These are phyloP conservation scores for Saccharomycopsis sp. DNA, from an alignment of 805 yeast species.

Conservation along the genomic window DNA sequence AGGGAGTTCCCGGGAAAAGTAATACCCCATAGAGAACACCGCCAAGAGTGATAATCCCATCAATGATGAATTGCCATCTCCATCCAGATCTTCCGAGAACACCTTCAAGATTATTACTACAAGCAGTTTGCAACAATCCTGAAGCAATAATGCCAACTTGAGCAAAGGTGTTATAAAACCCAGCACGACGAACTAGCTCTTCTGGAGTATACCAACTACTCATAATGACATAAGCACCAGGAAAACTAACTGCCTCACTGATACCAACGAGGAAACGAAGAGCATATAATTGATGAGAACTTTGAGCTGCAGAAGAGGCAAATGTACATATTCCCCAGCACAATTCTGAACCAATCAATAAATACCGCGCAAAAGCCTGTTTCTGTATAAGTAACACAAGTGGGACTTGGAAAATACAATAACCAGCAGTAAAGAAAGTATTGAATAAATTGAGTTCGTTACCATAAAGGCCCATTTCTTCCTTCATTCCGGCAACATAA, in stretches of 20 bases:
- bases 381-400: slow-evolving; percentile 27
- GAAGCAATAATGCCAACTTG: slow-evolving; percentile 27
- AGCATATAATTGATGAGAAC: slow-evolving; percentile 35
- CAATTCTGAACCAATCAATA: slow-evolving; percentile 15
- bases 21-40: slow-evolving; percentile 32
- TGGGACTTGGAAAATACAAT: slow-evolving; percentile 28
- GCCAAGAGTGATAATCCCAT: slow-evolving; percentile 37
- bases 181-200: slow-evolving; percentile 40
- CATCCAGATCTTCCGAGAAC: slow-evolving; percentile 35
- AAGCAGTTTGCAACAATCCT: slow-evolving; percentile 23
- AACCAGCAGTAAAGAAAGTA: slow-evolving; percentile 27
- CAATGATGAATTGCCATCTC: slow-evolving; percentile 49
- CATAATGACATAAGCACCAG: slow-evolving; percentile 31
- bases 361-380: slow-evolving; percentile 21
- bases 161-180: slow-evolving; percentile 38
- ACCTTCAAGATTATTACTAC: slow-evolving; percentile 29
- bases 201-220: slow-evolving; percentile 36
- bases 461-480: slow-evolving; percentile 27
- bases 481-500: slow-evolving; percentile 35
- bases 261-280: slow-evolving; percentile 43
- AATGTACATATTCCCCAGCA: slow-evolving; percentile 20
- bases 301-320: slow-evolving; percentile 22
- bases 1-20: slow-evolving; percentile 34
- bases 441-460: slow-evolving; percentile 24
- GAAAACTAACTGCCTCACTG: slow-evolving; percentile 40